Percentiles rank a stretch among this genome's conserved stretches.
Conservation (phyloP, 78 protist species). For the Blattamonas nauphoetae region DNA sequence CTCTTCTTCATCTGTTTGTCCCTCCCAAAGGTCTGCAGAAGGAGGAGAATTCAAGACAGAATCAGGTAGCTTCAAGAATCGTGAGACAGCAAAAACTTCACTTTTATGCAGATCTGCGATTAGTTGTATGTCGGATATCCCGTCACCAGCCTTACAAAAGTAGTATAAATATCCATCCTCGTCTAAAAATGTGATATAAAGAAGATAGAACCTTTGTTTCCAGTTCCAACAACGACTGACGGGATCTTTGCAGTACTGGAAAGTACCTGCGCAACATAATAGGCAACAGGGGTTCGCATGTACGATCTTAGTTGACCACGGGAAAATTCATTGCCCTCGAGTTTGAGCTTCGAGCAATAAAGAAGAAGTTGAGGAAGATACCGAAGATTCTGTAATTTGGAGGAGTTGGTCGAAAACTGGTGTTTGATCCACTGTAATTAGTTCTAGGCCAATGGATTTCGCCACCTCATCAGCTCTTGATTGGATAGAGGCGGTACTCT, state of each 20-base stretch:
- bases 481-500: conserved; percentile 30
- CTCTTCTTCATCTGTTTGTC: conserved; percentile 76
- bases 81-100: conserved; percentile 36
- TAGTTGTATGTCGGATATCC: conserved; percentile 59
- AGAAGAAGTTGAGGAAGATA: no score
- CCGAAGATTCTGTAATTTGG: conserved; percentile 23
- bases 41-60: conserved; percentile 49
- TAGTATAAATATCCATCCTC: conserved; percentile 61
- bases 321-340: conserved; percentile 37
- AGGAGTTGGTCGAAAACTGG: conserved; percentile 26
- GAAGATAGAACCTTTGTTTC: conserved; percentile 30
- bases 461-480: conserved; percentile 35
- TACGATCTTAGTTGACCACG: conserved; percentile 53
- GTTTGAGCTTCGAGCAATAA: no score
- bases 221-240: conserved; percentile 51
- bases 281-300: conserved; percentile 57
- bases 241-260: conserved; percentile 29
- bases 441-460: conserved; percentile 13
- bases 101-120: conserved; percentile 63
- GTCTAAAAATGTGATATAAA: neutral
- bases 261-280: conserved; percentile 51
- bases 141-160: conserved; percentile 76
- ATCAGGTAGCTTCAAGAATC: conserved; percentile 31
- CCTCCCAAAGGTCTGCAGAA: conserved; percentile 75
- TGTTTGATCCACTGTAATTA: conserved; percentile 54